Conservation (phyloP, 306 rosid species). For the Luffa acutangula region DNA sequence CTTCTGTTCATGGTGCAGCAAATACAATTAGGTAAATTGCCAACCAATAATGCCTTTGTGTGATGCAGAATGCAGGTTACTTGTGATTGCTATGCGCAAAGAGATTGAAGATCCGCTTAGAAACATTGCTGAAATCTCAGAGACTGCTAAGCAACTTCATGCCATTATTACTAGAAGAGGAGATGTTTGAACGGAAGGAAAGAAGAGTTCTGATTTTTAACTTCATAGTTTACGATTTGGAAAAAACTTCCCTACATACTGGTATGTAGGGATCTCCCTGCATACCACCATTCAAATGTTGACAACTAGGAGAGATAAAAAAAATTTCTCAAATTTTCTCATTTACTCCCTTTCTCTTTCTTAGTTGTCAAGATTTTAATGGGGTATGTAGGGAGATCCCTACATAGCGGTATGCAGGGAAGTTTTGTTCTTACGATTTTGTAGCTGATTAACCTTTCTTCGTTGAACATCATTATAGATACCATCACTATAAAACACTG, state of each 20-base stretch:
- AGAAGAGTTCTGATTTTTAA: background rate
- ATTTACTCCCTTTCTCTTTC: too few species aligned
- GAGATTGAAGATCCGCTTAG: slow-evolving; percentile 43
- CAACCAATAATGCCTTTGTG: background rate
- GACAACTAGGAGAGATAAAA: too few species aligned
- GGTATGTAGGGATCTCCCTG: too few species aligned
- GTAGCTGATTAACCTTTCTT: background rate
- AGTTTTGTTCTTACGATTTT: background rate
- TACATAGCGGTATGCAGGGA: too few species aligned
- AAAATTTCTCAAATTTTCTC: too few species aligned
- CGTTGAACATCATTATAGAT: background rate
- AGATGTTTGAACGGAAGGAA: background rate
- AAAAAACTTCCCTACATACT: too few species aligned
- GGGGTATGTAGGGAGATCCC: too few species aligned
- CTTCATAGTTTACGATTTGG: background rate
- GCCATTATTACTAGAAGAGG: slow-evolving; percentile 27
- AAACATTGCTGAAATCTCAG: slow-evolving; percentile 42
- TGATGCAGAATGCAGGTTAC: slow-evolving; percentile 45
- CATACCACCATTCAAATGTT: too few species aligned
- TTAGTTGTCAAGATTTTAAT: too few species aligned
- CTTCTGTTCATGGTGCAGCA: background rate
- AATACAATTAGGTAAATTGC: background rate
- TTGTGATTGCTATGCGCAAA: slow-evolving; percentile 46
- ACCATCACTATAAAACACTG: background rate
- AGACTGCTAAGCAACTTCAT: slow-evolving; percentile 55